These are phyloP conservation scores for Polyplosphaeria fusca DNA, from an alignment of 495 filamentous ascomycete species.

Conservation along the genomic window DNA sequence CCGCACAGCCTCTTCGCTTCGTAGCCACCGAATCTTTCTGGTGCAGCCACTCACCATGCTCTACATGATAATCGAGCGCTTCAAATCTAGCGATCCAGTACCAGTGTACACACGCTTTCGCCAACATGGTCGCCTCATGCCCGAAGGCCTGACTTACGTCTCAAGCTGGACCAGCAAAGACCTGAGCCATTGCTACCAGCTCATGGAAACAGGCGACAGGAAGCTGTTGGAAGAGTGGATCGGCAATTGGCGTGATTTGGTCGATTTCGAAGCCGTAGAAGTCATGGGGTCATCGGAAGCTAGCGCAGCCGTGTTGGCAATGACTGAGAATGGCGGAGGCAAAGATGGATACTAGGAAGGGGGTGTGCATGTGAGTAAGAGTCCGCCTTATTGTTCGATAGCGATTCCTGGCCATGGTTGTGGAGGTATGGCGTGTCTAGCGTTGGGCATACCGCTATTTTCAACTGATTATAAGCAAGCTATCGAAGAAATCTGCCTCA, in stretches of 20 bases:
- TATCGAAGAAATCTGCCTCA: too few relatives aligned
- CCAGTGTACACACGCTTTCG: constrained; percentile 17
- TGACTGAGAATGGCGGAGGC: background rate
- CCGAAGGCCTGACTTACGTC: constrained; percentile 14
- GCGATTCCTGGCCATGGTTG: too few relatives aligned
- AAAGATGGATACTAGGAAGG: background rate
- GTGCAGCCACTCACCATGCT: constrained; percentile 14
- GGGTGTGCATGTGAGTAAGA: too few relatives aligned
- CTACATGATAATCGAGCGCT: constrained; percentile 19
- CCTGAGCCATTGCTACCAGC: constrained; percentile 18
- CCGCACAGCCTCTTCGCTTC: too few relatives aligned
- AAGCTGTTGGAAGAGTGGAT: constrained; percentile 23
- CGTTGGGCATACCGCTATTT: too few relatives aligned
- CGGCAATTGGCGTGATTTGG: constrained; percentile 17
- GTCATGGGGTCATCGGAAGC: constrained; percentile 15
- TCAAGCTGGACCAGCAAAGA: constrained; percentile 24
- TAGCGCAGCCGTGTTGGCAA: constrained; percentile 1
- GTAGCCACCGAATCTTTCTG: too few relatives aligned
- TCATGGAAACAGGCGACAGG: constrained; percentile 13
- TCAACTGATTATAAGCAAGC: too few relatives aligned
- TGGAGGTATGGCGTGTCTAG: too few relatives aligned
- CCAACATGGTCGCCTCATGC: constrained; percentile 10
- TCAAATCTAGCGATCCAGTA: background rate
- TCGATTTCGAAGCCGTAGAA: constrained; percentile 9
- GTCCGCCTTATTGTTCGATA: too few relatives aligned